Evolutionary conservation across 2,329 filamentous ascomycete species (phyloP), one percentile per base, ranked within the genome.

Genomic region (Alternaria hordeiaustralica): DNA sequence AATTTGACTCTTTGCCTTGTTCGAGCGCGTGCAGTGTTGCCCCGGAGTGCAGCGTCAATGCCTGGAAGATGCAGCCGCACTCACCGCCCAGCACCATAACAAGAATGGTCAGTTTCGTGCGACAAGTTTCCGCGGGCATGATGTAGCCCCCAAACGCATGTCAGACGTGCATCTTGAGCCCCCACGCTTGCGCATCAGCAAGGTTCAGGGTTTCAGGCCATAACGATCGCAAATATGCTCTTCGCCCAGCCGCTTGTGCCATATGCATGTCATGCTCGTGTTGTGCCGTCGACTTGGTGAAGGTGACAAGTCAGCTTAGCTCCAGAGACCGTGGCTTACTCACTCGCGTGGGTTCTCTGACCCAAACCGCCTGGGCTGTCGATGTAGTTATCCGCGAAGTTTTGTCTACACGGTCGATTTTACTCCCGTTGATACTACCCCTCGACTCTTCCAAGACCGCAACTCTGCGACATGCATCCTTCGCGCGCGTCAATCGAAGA

Each of bases 141-240:
- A 25, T 20, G 4, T 13, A 23, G 23, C 21, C 21, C 21, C 13
- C 45, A 47, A 9, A 25, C 21, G 13, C 45, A 26, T 25, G 21
- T 47, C 45, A 47, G 45, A 21, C 7, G 21, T 47, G 44, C 13
- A 44, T 44, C 11, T 20, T 44, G 15, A 6, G 9, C 44, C 44
- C 49, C 49, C 49, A 51, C 18, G 1, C 41, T 6, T 2, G 8
- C 28, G 28, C 49, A 51, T 3, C 4, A 36, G 49, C 18, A 51
- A 0, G 20, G 49, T 33, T 13, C 25, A 21, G 15, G 28, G 21
- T 25, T 41, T 36, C 11, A 18, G 15, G 55, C 55, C 41, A 60
- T 36, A 62, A 60, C 25, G 5, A 12, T 62, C 60, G 55, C 63
- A 59, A 62, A 63, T 41, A 49, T 58, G 54, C 54, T 63, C 63